Percentiles rank a stretch among this genome's conserved stretches.
Conservation (phyloP, 1,139 yeast genomes). For the Meyerozyma smithsonii region DNA sequence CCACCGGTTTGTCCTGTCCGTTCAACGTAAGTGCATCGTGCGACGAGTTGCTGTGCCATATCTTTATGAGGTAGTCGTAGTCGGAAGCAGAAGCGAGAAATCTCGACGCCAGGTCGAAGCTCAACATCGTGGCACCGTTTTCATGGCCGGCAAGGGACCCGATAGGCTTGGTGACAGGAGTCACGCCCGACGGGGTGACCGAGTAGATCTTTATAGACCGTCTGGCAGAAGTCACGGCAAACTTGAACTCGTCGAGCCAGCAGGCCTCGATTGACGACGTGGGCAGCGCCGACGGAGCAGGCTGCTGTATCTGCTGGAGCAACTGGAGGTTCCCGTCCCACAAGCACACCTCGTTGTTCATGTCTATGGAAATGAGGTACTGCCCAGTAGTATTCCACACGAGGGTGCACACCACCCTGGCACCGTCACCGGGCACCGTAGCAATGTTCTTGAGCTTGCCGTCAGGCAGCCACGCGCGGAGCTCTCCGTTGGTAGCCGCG, state of each 20-base stretch:
- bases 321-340: slow-evolving; percentile 38
- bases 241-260: slow-evolving; percentile 71
- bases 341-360: slow-evolving; percentile 27
- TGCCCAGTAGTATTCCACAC: slow-evolving; percentile 37
- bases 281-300: slow-evolving; percentile 6
- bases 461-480: slow-evolving; percentile 64
- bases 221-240: slow-evolving; percentile 54
- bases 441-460: slow-evolving; percentile 62
- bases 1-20: slow-evolving; percentile 10
- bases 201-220: slow-evolving; percentile 58
- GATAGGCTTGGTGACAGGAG: slow-evolving; percentile 34
- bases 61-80: slow-evolving; percentile 56
- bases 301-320: slow-evolving; percentile 24
- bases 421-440: not conserved
- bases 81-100: slow-evolving; percentile 72
- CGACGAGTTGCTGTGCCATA: slow-evolving; percentile 66
- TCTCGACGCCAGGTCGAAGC: slow-evolving; percentile 48
- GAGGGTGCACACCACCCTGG: slow-evolving; percentile 18
- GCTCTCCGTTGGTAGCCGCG: slow-evolving; percentile 58
- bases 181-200: slow-evolving; percentile 18
- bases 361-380: slow-evolving; percentile 30
- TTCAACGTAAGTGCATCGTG: slow-evolving; percentile 36
- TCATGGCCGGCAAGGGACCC: slow-evolving; percentile 70
- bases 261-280: slow-evolving; percentile 27
- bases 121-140: slow-evolving; percentile 52